phyloP scores from a whole-genome alignment of 2,329 filamentous ascomycete genomes.

The Xylariaceae sp. region DNA sequence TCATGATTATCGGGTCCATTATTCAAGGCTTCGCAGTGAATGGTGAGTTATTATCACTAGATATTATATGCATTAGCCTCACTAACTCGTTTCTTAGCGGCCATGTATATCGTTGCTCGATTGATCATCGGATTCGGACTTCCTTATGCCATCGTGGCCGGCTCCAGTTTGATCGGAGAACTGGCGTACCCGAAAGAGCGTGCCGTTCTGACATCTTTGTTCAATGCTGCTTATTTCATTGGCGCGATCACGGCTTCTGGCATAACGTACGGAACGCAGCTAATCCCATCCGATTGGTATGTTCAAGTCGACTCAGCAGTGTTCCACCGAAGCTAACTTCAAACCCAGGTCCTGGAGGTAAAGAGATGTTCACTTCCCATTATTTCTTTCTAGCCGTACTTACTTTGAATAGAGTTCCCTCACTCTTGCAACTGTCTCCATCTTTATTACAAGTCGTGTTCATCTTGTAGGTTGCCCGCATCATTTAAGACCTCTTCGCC shows the following conservation, averaged over 20 bases:
- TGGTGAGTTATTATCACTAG: constrained; percentile 40
- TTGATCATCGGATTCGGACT: constrained; percentile 68
- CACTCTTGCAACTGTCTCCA: constrained; percentile 52
- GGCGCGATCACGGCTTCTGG: constrained; percentile 58
- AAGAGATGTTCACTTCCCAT: constrained; percentile 29
- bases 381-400: not conserved
- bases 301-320: not conserved
- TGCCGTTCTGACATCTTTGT: constrained; percentile 62
- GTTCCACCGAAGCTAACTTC: constrained; percentile 19
- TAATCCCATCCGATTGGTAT: constrained; percentile 40
- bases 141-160: constrained; percentile 64
- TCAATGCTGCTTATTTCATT: constrained; percentile 65
- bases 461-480: constrained; percentile 43
- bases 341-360: constrained; percentile 42
- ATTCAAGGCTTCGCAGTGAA: constrained; percentile 58
- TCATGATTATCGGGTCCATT: constrained; percentile 60
- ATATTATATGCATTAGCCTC: not conserved
- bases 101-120: constrained; percentile 66
- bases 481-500: not conserved
- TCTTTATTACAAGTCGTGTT: constrained; percentile 49
- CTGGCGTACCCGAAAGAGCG: constrained; percentile 67
- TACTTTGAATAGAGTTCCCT: constrained; percentile 49
- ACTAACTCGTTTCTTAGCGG: constrained; percentile 45
- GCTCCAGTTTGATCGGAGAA: constrained; percentile 65
- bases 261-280: constrained; percentile 55